Evolutionary conservation across 106 monocot species (phyloP).

Genomic region (Platanthera zijinensis): DNA sequence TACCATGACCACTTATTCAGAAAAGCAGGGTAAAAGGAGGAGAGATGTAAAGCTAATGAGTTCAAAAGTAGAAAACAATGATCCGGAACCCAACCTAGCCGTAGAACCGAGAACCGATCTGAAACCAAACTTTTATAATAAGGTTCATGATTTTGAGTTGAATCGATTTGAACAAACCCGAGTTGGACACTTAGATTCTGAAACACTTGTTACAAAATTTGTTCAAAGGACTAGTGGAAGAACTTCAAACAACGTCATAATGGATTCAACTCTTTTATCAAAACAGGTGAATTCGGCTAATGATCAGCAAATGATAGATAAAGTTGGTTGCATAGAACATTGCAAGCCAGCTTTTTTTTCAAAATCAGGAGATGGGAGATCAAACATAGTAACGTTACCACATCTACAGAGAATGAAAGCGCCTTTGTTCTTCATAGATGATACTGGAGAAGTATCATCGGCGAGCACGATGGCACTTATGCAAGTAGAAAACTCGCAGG

Average conservation of each 20-base stretch:
- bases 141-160: too few species aligned
- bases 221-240: not conserved
- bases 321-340: not conserved
- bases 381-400: not conserved
- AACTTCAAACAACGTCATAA: not conserved
- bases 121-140: too few species aligned
- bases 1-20: conserved; percentile 16
- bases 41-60: not conserved
- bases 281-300: not conserved
- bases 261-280: not conserved
- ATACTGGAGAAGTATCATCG: conserved; percentile 45
- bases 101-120: too few species aligned
- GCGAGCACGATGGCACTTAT: conserved; percentile 29
- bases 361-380: not conserved
- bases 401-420: conserved; percentile 17
- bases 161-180: too few species aligned
- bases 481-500: conserved; percentile 21
- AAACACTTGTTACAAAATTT: not conserved
- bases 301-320: not conserved
- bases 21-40: conserved; percentile 28
- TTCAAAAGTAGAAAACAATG: not conserved
- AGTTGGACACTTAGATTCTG: not conserved
- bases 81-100: not conserved
- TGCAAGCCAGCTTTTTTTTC: not conserved
- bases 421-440: conserved; percentile 6